phyloP scores from a whole-genome alignment of 768 basidiomycete species.

The Grammothele lineata region DNA sequence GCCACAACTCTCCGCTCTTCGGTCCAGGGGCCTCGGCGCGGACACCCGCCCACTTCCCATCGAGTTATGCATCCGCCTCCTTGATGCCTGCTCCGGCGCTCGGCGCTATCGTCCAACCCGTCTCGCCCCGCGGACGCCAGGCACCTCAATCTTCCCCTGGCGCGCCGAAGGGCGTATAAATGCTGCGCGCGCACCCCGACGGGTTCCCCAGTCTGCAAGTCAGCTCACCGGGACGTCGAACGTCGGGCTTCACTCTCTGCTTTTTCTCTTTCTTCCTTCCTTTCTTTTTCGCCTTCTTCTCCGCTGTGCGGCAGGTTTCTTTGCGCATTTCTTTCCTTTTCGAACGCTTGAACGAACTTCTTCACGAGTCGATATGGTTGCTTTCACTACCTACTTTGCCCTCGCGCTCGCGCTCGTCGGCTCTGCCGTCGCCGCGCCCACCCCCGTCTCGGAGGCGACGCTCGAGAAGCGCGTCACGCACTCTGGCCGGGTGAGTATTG shows the following conservation, averaged over 20 bases:
- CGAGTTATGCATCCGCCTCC: no score
- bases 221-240: constrained; percentile 16
- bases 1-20: no score
- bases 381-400: constrained; percentile 6
- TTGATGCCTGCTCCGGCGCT: no score
- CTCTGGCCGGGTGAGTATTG: constrained; percentile 42
- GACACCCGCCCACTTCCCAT: no score
- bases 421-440: constrained; percentile 36
- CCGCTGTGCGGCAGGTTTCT: constrained; percentile 11
- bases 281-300: background rate
- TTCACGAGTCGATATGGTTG: background rate
- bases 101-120: no score
- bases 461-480: constrained; percentile 46
- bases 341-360: background rate
- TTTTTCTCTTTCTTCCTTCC: background rate
- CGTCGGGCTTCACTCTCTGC: constrained; percentile 6
- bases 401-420: constrained; percentile 33
- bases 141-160: no score
- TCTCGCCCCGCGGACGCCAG: no score
- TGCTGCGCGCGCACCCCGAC: no score
- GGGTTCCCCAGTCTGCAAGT: constrained; percentile 8
- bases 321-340: background rate
- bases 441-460: constrained; percentile 37
- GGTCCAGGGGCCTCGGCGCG: no score
- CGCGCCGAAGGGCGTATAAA: no score